Evolutionary conservation across 106 monocot species (phyloP).

Genomic region (Phalaenopsis aphrodite): DNA sequence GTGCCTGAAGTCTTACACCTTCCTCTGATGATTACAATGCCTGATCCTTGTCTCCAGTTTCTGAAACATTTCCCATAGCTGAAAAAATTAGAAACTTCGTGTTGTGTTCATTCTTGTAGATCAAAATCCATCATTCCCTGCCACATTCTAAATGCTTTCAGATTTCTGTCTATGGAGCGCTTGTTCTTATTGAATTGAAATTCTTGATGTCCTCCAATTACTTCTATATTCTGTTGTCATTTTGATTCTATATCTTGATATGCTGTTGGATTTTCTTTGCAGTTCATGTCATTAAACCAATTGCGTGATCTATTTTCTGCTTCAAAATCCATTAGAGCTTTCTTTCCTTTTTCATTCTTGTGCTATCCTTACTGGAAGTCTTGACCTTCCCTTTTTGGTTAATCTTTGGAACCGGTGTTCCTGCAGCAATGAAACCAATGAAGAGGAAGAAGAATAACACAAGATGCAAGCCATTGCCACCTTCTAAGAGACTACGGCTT

Average conservation of each 20-base stretch:
- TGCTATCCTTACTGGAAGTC: neutral
- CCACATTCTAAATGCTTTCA: neutral
- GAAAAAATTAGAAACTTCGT: neutral
- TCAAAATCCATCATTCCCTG: neutral
- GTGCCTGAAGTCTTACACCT: neutral
- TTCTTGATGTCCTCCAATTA: neutral
- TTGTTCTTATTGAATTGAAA: neutral
- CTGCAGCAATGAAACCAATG: slow-evolving; percentile 43
- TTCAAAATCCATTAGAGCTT: neutral
- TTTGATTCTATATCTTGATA: neutral
- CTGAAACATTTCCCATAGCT: neutral
- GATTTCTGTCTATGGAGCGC: neutral
- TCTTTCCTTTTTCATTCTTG: neutral
- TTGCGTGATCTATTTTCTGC: neutral
- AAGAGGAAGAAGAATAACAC: slow-evolving; percentile 60
- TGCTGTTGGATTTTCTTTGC: neutral
- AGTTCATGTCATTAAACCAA: neutral
- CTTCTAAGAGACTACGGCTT: slow-evolving; percentile 82
- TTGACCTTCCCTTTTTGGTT: neutral
- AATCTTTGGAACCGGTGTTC: neutral
- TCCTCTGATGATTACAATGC: neutral
- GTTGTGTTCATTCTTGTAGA: neutral
- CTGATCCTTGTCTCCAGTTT: neutral
- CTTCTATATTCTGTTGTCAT: neutral
- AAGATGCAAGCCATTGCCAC: slow-evolving; percentile 68